phyloP scores from a whole-genome alignment of 208 protist genomes.

The Trichomonas tenax region DNA sequence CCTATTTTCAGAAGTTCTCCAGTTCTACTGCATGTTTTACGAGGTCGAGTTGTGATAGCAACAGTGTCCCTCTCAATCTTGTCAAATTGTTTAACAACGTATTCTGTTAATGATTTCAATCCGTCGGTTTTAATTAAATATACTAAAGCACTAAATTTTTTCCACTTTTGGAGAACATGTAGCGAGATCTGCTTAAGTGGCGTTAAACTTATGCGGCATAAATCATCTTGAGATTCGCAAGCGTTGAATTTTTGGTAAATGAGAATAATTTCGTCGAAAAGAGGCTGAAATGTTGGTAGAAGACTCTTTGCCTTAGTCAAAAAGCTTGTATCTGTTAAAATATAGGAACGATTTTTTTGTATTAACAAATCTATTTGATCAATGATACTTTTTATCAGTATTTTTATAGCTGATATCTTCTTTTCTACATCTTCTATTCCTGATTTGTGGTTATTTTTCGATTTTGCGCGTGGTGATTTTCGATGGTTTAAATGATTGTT shows the following conservation, averaged over 20 bases:
- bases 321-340: background rate
- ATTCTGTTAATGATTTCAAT: background rate
- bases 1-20: background rate
- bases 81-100: background rate
- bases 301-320: background rate
- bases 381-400: background rate
- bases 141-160: background rate
- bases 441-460: background rate
- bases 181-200: background rate
- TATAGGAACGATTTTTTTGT: background rate
- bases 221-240: background rate
- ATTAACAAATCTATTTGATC: background rate
- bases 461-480: background rate
- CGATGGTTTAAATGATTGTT: background rate
- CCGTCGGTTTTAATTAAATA: background rate
- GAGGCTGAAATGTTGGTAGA: background rate
- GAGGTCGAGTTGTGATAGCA: background rate
- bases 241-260: background rate
- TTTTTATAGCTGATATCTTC: background rate
- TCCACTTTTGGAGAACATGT: background rate
- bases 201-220: background rate
- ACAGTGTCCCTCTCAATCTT: background rate
- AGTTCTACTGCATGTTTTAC: background rate
- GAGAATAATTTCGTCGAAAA: background rate
- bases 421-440: background rate